phyloP scores from a whole-genome alignment of 2,329 filamentous ascomycete species.

The Tolypocladium cylindrosporum region DNA sequence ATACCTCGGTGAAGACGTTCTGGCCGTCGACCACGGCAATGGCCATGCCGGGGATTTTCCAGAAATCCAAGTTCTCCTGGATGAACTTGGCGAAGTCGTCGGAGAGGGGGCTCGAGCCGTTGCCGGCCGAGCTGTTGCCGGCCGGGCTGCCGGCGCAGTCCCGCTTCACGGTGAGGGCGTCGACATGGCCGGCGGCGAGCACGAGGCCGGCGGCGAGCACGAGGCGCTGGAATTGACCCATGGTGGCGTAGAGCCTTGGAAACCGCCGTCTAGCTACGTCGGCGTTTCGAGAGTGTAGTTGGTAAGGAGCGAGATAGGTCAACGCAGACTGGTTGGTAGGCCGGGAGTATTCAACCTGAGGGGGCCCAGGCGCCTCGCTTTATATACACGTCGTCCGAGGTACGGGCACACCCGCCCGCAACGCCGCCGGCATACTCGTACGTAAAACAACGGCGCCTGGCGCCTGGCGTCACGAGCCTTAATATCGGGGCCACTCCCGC shows the following conservation, averaged over 20 bases:
- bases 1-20: constrained; percentile 14
- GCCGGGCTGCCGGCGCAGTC: no score
- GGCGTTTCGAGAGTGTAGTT: no score
- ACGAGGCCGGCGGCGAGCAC: not conserved
- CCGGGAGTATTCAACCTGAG: no score
- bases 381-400: no score
- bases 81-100: constrained; percentile 3
- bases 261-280: not conserved
- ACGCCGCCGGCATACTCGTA: no score
- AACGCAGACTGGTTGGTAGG: no score
- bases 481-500: no score
- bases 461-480: no score
- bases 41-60: constrained; percentile 18
- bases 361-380: no score
- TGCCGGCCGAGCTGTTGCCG: not conserved
- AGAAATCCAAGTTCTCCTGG: constrained; percentile 1
- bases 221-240: not conserved
- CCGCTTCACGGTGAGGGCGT: not conserved
- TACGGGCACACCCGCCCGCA: no score
- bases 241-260: not conserved
- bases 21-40: constrained; percentile 16
- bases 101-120: constrained; percentile 1
- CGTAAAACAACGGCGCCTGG: no score
- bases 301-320: no score
- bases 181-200: not conserved